Evolutionary conservation across 2,329 filamentous ascomycete genomes (phyloP).

Genomic region (Paecilomyces sp.): DNA sequence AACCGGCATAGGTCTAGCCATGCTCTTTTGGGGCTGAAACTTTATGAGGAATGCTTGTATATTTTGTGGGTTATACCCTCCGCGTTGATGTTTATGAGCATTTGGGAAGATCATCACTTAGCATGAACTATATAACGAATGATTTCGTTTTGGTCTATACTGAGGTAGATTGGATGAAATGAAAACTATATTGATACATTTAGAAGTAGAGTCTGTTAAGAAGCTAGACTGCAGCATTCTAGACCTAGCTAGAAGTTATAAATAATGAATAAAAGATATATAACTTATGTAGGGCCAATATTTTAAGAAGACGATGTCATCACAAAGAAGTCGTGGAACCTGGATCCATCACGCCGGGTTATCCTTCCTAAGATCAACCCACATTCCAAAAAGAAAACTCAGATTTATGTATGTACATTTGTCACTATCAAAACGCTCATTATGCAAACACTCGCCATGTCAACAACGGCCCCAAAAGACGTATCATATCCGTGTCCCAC

Average conservation of each 20-base stretch:
- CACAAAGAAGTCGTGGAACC: too few species aligned
- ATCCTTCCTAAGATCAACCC: too few species aligned
- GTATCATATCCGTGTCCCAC: background rate
- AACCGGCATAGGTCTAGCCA: background rate
- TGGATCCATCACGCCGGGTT: too few species aligned
- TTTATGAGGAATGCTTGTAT: background rate
- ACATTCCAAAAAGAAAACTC: too few species aligned
- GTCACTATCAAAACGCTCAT: background rate
- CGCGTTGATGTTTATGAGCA: background rate
- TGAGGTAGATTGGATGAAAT: background rate
- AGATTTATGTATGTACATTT: background rate
- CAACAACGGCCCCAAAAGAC: background rate
- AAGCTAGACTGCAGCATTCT: too few species aligned
- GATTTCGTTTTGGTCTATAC: background rate
- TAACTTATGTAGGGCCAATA: background rate
- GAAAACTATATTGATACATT: too few species aligned
- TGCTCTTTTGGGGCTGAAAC: background rate
- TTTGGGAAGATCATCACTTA: background rate
- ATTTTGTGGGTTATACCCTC: background rate
- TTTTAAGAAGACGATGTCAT: background rate
- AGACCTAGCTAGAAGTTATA: background rate
- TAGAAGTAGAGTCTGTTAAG: too few species aligned
- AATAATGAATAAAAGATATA: too few species aligned
- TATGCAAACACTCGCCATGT: background rate
- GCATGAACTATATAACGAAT: background rate